Base-by-base conservation (phyloP, 257 asterid species). In the Solanum ossicruentum region DNA sequence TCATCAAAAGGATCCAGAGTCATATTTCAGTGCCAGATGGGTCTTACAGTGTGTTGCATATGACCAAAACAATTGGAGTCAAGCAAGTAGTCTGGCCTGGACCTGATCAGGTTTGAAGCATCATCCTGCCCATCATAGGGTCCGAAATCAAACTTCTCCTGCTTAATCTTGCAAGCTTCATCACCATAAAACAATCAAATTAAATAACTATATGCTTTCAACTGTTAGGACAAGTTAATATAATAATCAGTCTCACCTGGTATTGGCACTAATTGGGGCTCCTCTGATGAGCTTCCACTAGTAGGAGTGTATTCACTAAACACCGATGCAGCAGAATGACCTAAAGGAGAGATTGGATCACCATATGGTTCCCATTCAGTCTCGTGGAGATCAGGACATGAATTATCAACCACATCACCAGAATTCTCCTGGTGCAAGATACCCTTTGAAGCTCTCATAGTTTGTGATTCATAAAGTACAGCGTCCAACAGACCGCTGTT, bases 401-500 rank as follows among this genome's bases (percentile, higher is more conserved):
- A 61, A 60, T 63, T 85, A 78, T 90, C 87, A 80, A 85, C 58
- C 57, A 70, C 45, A 81, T 83, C 84, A 26, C 63, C 81, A 7
- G 83, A 84, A 28, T 54, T 78, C 49, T 78, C 66, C 65, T 52
- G 82, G 47, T 52, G 72, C 88, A 87, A 81, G 84, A 36, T 61
- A 85, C 84, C 86, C 85, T 81, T 89, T 3, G 89, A 81, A 83
- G 84, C 86, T 51, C 56, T 90, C 87, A 88, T 69, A 79, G 87
- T 81, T 83, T 89, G 88, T 13, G 95, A 84, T 85, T 84, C 93
- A 43, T 85, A 84, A 21, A 93, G 89, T 45, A 93, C 95, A 36
- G 92, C 94, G 61, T 91, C 93, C 90, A 93, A 58, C 56, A 92
- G 87, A 51, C 95, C 95, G 13, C 93, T 93, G 85, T 86, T 89